These are phyloP conservation scores for Teratosphaeria zuluensis DNA, from an alignment of 2,329 filamentous ascomycete genomes.

Conservation along the genomic window DNA sequence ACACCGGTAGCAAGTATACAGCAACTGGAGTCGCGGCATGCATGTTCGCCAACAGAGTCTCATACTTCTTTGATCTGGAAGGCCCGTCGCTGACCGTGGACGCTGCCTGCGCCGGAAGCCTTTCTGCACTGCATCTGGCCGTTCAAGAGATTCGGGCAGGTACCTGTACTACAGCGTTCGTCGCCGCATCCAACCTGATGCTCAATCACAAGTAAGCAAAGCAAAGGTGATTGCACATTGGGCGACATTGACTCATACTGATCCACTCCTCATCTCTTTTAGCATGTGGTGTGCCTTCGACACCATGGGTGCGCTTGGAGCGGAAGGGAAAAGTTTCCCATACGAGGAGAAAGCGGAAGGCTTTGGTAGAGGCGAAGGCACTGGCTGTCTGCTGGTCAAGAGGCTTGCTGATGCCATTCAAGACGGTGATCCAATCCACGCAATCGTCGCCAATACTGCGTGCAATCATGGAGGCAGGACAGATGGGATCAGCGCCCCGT, in stretches of 20 bases:
- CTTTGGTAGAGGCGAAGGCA: neutral
- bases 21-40: neutral
- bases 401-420: neutral
- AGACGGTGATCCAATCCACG: neutral
- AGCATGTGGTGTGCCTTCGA: too few relatives aligned
- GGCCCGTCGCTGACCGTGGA: conserved; percentile 10
- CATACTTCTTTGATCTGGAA: conserved; percentile 8
- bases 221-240: too few relatives aligned
- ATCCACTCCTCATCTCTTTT: too few relatives aligned
- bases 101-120: conserved; percentile 5
- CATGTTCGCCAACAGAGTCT: conserved; percentile 2
- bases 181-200: neutral
- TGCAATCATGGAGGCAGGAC: neutral
- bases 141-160: conserved; percentile 3
- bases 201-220: neutral
- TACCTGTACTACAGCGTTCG: neutral
- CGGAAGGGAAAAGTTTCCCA: neutral
- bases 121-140: conserved; percentile 8
- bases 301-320: neutral
- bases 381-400: neutral
- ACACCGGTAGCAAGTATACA: neutral
- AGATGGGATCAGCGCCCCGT: neutral
- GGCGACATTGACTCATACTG: too few relatives aligned
- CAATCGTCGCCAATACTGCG: neutral
- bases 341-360: neutral